These are phyloP conservation scores for Sistotremastrum suecicum DNA, from an alignment of 768 basidiomycete species.

Conservation along the genomic window DNA sequence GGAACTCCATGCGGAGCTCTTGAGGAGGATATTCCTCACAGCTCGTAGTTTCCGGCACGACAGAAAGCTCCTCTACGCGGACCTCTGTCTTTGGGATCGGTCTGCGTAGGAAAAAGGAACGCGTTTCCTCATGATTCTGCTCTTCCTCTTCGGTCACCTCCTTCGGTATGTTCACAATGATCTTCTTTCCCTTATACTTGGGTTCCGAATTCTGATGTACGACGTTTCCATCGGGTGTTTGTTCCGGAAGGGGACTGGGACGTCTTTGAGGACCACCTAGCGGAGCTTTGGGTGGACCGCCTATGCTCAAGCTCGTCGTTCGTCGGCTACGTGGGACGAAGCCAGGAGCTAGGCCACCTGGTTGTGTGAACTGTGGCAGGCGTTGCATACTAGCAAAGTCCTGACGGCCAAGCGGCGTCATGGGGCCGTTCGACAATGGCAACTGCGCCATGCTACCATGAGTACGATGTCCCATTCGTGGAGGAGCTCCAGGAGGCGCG, in stretches of 20 bases:
- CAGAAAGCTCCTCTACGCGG: constrained; percentile 12
- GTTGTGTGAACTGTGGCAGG: constrained; percentile 19
- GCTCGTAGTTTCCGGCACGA: constrained; percentile 19
- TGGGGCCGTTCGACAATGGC: constrained; percentile 38
- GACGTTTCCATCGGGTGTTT: constrained; percentile 15
- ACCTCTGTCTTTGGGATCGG: constrained; percentile 30
- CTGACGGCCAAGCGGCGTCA: constrained; percentile 48
- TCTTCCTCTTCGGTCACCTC: constrained; percentile 34
- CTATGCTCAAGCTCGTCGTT: constrained; percentile 53
- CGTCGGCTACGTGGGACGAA: constrained; percentile 51
- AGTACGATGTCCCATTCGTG: constrained; percentile 36
- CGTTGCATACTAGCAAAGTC: constrained; percentile 36
- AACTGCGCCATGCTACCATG: constrained; percentile 56
- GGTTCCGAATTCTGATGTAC: constrained; percentile 4
- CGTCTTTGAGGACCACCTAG: constrained; percentile 71
- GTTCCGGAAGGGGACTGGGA: constrained; percentile 44
- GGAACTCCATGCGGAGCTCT: constrained; percentile 48
- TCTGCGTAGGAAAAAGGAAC: constrained; percentile 47
- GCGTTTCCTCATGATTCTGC: constrained; percentile 21
- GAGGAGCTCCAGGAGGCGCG: constrained; percentile 32
- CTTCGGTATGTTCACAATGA: constrained; percentile 56
- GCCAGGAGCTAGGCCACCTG: constrained; percentile 24
- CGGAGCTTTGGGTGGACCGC: constrained; percentile 80
- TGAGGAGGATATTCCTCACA: constrained; percentile 48
- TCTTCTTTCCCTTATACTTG: constrained; percentile 44